Base-by-base conservation (phyloP, 1,139 yeast genomes). In the Candida tunisiensis region DNA sequence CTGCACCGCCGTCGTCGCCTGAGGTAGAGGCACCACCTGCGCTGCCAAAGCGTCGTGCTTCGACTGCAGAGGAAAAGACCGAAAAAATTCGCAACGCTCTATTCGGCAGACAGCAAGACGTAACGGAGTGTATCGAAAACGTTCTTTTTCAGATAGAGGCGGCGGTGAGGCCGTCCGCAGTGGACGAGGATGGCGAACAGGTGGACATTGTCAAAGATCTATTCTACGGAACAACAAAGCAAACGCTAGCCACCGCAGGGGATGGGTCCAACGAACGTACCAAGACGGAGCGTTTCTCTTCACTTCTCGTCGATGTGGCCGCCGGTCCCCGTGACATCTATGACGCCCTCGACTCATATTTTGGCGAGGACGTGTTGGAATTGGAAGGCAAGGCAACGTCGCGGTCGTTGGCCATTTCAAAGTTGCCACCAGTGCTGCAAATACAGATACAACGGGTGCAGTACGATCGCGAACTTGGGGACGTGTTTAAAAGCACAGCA, bases 81-180 rank as follows among this genome's bases (percentile, higher is more conserved):
- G 28, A 40, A 19, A 28, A 40, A 19, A 40, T 43, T 15, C 40
- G 41, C 25, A 31, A 34, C 21, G 44, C 44, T 6, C 26, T 43
- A 16, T 64, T 79, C 35, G 94, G 94, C 3, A 64, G 93, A 38
- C 98, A 88, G 48, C 98, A 88, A 48, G 98, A 88, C 56, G 96
- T 88, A 11, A 82, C 95, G 0, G 98, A 88, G 47, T 85, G 96
- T 51, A 83, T 88, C 42, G 93, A 85, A 31, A 88, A 88, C 49
- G 95, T 88, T 4, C 60, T 85, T n/a, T 79, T 74, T 37, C 96
- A 85, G 47, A 58, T 85, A 17, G 95, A 85, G 45, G 80, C 93
- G n/a, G 92, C 94, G 0, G 60, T 78, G 34, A 70, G 68, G 26
- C 93, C 94, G 0, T 48, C 49, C 2, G 54, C 77, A 20, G 79